Evolutionary conservation across 1,284 basidiomycete species (phyloP), one percentile per base, ranked within the genome.

Genomic region (Boletus mariae): DNA sequence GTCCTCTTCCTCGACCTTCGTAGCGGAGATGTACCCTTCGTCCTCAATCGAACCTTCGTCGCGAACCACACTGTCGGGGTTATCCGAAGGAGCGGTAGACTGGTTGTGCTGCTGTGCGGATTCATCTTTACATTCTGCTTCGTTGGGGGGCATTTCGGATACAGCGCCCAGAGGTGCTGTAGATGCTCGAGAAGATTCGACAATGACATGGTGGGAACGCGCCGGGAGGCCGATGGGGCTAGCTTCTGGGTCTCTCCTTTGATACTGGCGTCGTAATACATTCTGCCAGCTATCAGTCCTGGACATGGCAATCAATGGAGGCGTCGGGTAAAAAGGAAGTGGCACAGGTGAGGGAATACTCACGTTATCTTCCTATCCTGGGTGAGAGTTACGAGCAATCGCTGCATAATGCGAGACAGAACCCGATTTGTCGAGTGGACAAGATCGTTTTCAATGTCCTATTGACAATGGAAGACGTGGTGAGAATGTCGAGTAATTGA

Each of bases 381-480:
- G n/a, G 87, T 84, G 56, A 91, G 76, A 28, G 81, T 80, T 65
- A 82, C 80, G 55, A 92, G 75, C 50, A 92, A 69, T 52, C 86
- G 78, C 54, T 83, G 79, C 80, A 92, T 87, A 51, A 92, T 71
- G 45, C 85, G 83, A 44, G 88, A 80, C 37, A 92, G 70, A 53
- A 85, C 81, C 32, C 77, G 65, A 62, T 75, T 78, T 10, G 81
- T 82, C 37, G 80, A 82, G 57, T 77, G 71, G 17, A 79, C 75
- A 28, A 92, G 74, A 72, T 92, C 90, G 56, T 83, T 80, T 66
- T 92, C 89, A 57, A 92, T 77, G 64, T 88, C 84, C 89, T 92
- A 55, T 51, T 50, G 40, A 56, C 49, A 52, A 48, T 38, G 51
- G 43, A 54, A 43, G 45, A 41, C 42, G 51, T 52, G 53, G 47